Percentiles rank a stretch among this genome's conserved stretches.
These are phyloP conservation scores for Tylopilus sp. DNA, from an alignment of 1,284 basidiomycete species.

Conservation along the genomic window DNA sequence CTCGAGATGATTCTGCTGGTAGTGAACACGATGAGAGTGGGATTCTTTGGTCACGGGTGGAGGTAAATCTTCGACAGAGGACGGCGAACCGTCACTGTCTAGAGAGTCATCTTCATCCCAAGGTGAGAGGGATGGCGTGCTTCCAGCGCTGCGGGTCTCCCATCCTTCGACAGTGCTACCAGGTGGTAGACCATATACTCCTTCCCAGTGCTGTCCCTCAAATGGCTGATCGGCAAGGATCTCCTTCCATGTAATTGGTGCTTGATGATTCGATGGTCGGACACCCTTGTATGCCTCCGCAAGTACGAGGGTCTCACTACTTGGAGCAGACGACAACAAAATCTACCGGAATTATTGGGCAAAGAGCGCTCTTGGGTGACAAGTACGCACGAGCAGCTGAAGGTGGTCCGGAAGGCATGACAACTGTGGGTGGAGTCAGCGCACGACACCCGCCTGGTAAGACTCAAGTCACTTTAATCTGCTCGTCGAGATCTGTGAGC, in stretches of 20 bases:
- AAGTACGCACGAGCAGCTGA: constrained; percentile 57
- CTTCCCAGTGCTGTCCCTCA: constrained; percentile 76
- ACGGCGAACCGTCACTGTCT: constrained; percentile 27
- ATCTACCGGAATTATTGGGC: constrained; percentile 41
- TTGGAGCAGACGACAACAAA: constrained; percentile 51
- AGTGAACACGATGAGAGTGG: constrained; percentile 7
- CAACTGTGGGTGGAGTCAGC: constrained; percentile 36
- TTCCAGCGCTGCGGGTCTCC: constrained; percentile 43
- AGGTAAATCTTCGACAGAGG: constrained; percentile 27
- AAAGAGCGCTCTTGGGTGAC: not conserved
- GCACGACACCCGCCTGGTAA: not conserved
- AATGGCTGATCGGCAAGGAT: constrained; percentile 76
- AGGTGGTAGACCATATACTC: constrained; percentile 46
- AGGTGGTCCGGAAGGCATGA: constrained; percentile 64
- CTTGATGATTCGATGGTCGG: constrained; percentile 40
- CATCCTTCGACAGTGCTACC: constrained; percentile 43
- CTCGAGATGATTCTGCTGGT: constrained; percentile 43
- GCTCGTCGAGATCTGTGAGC: constrained; percentile 58
- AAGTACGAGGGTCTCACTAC: constrained; percentile 43
- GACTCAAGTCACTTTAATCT: constrained; percentile 48
- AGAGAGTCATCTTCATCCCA: constrained; percentile 37
- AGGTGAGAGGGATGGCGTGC: constrained; percentile 48
- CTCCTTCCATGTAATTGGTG: constrained; percentile 61
- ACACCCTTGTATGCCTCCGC: constrained; percentile 51
- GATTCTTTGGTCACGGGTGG: constrained; percentile 35